phyloP scores from a whole-genome alignment of 2,329 filamentous ascomycete species.

The Ceratocystis cubensis region DNA sequence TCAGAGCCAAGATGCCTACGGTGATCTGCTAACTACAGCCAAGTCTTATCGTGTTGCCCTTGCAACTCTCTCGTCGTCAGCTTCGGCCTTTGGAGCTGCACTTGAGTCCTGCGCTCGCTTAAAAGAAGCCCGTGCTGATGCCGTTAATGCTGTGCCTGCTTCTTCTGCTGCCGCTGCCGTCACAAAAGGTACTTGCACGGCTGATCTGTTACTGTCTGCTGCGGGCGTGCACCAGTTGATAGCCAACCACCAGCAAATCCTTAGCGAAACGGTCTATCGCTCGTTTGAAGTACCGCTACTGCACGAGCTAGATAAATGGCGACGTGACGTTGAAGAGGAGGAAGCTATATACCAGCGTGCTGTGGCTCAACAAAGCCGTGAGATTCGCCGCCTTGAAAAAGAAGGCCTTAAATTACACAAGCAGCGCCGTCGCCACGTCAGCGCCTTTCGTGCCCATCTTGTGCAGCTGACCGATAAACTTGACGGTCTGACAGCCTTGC shows the following conservation, averaged over 20 bases:
- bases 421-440: conserved; percentile 48
- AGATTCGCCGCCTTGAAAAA: conserved; percentile 52
- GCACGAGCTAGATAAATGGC: conserved; percentile 57
- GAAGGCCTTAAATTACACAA: conserved; percentile 51
- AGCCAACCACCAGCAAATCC: conserved; percentile 58
- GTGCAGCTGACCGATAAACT: conserved; percentile 50
- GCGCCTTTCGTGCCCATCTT: conserved; percentile 48
- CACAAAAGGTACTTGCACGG: conserved; percentile 43
- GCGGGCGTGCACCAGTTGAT: conserved; percentile 54
- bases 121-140: conserved; percentile 52
- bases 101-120: conserved; percentile 56
- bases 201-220: conserved; percentile 48
- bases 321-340: conserved; percentile 50
- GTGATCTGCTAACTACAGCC: conserved; percentile 47
- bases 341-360: conserved; percentile 46
- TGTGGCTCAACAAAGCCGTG: conserved; percentile 42
- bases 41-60: conserved; percentile 53
- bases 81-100: conserved; percentile 51
- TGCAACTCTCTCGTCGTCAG: conserved; percentile 46
- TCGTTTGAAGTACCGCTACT: conserved; percentile 55
- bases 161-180: conserved; percentile 30
- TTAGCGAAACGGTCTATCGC: conserved; percentile 55
- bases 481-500: conserved; percentile 49
- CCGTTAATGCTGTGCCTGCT: conserved; percentile 31
- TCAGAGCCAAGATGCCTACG: conserved; percentile 49